Evolutionary conservation across 1,284 basidiomycete species (phyloP), one percentile per base, ranked within the genome.

Genomic region (Tilletia walkeri): DNA sequence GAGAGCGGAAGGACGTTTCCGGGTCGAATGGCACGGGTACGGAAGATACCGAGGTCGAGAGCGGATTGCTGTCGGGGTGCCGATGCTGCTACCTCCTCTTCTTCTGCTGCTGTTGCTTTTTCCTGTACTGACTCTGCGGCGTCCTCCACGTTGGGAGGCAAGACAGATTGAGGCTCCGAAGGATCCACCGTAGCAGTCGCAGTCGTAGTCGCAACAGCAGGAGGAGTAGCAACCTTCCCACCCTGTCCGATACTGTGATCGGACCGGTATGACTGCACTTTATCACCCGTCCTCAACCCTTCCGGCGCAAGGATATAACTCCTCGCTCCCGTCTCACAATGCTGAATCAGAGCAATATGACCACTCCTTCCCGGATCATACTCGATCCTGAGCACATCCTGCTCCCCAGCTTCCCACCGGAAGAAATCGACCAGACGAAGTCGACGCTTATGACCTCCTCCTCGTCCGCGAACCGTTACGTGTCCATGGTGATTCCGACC

Each of bases 281-380:
- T 88, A 78, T 95, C 91, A 6, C 96, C 96, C 1, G 92, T 91
- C 41, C 92, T 87, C 78, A 98, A 85, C 4, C 92, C 93, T 73
- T 96, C 93, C 0, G 92, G 91, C 0, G 95, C 94, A 66, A 98
- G 86, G 79, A 98, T 95, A 84, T 99, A 98, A 80, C 89, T 91
- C 70, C 72, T 69, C 88, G 88, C 67, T 89, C 78, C 86, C 86
- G 76, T 88, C 85, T 73, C 70, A 83, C 4, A 88, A 88, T 78
- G 87, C 82, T 88, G 87, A 75, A 98, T 82, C 68, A 99, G 88
- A 0, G 95, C 95, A 80, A 99, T 95, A 84, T 99, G 96, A 3
- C 92, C 93, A 56, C 90, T 92, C 66, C 95, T 88, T 41, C 92
- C 92, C 0, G 95, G 95, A 86, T 99, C 95, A 84, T 97, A 99